Conservation (phyloP, 2,329 filamentous ascomycete species). For the Mariannaea elegans region DNA sequence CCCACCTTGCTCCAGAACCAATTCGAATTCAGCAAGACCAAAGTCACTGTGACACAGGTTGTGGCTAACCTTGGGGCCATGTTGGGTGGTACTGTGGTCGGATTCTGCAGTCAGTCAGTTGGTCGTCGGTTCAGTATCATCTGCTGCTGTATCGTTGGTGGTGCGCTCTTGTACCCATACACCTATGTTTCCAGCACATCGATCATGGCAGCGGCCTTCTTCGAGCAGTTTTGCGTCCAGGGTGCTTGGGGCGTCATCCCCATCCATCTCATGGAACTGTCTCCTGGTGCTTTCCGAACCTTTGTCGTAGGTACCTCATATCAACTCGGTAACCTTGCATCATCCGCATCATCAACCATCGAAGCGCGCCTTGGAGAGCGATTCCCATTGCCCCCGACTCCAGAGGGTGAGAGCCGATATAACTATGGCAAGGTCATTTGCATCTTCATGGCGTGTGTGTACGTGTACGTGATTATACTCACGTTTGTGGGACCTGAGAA, state of each 20-base stretch:
- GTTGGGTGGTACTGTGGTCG: slow-evolving; percentile 71
- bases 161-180: slow-evolving; percentile 85
- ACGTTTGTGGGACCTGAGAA: slow-evolving; percentile 71
- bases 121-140: slow-evolving; percentile 76
- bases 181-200: slow-evolving; percentile 70
- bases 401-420: slow-evolving; percentile 62
- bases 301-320: slow-evolving; percentile 79
- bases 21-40: slow-evolving; percentile 59
- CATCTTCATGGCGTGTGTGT: slow-evolving; percentile 92
- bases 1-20: slow-evolving; percentile 68
- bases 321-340: slow-evolving; percentile 80
- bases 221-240: slow-evolving; percentile 82
- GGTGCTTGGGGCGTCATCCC: slow-evolving; percentile 81
- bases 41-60: slow-evolving; percentile 75
- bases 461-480: slow-evolving; percentile 66
- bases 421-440: slow-evolving; percentile 86
- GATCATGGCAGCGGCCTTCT: slow-evolving; percentile 84
- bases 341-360: slow-evolving; percentile 76
- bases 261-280: slow-evolving; percentile 81
- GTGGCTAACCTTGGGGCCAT: slow-evolving; percentile 78
- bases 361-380: slow-evolving; percentile 78
- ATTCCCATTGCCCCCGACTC: slow-evolving; percentile 72
- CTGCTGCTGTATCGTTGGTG: slow-evolving; percentile 69
- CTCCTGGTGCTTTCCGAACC: slow-evolving; percentile 75
- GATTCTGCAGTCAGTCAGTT: slow-evolving; percentile 74